These are phyloP conservation scores for Ascoidea asiatica DNA, from an alignment of 805 yeast genomes.

Conservation along the genomic window DNA sequence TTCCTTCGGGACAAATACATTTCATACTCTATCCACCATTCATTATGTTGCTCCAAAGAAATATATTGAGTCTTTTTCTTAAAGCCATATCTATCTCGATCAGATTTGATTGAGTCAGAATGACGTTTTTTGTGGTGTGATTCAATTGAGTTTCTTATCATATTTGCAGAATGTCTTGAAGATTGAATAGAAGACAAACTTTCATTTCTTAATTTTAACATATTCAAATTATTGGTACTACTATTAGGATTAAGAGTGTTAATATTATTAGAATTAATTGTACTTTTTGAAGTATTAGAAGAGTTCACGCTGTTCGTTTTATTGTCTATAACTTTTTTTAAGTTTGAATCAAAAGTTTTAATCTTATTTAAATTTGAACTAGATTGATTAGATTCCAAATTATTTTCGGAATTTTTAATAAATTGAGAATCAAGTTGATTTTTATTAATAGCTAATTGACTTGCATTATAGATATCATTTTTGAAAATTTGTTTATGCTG, in stretches of 20 bases:
- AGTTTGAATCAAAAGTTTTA: not conserved
- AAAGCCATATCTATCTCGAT: slow-evolving; percentile 78
- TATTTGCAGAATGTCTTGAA: slow-evolving; percentile 7
- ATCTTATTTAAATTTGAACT: not conserved
- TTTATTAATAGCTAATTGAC: too few relatives aligned
- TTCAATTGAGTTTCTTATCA: slow-evolving; percentile 11
- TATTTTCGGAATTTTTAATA: too few relatives aligned
- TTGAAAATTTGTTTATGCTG: too few relatives aligned
- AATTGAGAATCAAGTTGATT: too few relatives aligned
- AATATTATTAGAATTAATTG: not conserved
- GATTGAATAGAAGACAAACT: slow-evolving; percentile 1
- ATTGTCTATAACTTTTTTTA: too few relatives aligned
- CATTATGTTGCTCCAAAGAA: slow-evolving; percentile 43
- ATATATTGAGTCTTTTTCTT: slow-evolving; percentile 47
- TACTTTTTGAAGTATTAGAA: not conserved
- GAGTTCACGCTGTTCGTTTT: not conserved
- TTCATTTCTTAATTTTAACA: not conserved
- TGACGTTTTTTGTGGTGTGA: not conserved
- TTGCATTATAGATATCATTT: too few relatives aligned
- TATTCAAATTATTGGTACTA: not conserved
- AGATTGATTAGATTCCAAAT: not conserved
- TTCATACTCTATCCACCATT: slow-evolving; percentile 65
- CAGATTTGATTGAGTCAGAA: slow-evolving; percentile 8
- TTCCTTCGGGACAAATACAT: slow-evolving; percentile 51
- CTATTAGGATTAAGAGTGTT: not conserved